phyloP scores from a whole-genome alignment of 371 early-diverging fungal genomes.

The Mortierella sp. region DNA sequence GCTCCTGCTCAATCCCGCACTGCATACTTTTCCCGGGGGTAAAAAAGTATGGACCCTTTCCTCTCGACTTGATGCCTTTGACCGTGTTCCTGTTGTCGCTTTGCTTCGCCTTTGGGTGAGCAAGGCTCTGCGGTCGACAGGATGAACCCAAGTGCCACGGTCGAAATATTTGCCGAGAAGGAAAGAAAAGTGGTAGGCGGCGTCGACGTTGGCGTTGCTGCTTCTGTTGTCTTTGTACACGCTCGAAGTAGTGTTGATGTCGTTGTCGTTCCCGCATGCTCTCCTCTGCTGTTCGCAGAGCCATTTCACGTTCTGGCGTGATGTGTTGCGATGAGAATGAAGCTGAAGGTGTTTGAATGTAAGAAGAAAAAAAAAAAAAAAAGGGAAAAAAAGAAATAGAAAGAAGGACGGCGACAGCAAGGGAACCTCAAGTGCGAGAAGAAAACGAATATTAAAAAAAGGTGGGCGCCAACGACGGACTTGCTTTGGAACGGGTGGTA shows the following conservation, averaged over 20 bases:
- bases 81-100: neutral
- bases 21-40: neutral
- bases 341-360: neutral
- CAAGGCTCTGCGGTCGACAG: neutral
- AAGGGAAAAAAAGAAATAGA: too few relatives aligned
- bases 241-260: neutral
- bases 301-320: neutral
- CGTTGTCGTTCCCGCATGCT: neutral
- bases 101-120: neutral
- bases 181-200: neutral
- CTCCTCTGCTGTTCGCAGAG: neutral
- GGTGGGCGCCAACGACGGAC: too few relatives aligned
- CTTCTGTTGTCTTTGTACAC: neutral
- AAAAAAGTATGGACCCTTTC: neutral
- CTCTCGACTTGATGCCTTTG: neutral
- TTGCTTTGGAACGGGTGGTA: too few relatives aligned
- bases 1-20: neutral
- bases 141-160: neutral
- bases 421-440: too few relatives aligned
- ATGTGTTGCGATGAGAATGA: neutral
- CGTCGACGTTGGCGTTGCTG: neutral
- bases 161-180: neutral
- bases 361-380: neutral
- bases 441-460: too few relatives aligned
- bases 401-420: too few relatives aligned